phyloP scores from a whole-genome alignment of 345 rosid genomes.

The Eucalyptus regnans region DNA sequence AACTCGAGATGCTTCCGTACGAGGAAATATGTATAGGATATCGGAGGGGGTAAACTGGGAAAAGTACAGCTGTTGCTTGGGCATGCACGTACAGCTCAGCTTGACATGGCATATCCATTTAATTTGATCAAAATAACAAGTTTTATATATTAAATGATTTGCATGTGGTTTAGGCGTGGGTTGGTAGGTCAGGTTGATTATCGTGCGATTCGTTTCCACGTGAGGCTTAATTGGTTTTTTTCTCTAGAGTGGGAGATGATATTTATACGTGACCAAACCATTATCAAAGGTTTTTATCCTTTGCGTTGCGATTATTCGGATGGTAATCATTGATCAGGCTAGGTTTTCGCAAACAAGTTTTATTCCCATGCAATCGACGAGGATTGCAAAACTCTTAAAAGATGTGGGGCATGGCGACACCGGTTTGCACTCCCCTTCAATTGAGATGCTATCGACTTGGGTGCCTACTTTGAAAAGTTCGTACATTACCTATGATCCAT shows the following conservation, averaged over 20 bases:
- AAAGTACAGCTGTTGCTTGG: not conserved
- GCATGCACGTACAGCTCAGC: not conserved
- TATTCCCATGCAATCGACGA: accelerated
- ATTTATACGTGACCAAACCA: not conserved
- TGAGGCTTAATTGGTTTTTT: not conserved
- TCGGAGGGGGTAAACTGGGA: not conserved
- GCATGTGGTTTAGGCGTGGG: not conserved
- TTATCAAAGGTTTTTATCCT: not conserved
- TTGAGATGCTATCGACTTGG: not conserved
- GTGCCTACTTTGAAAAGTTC: not conserved
- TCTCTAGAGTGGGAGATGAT: not conserved
- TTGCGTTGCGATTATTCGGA: not conserved
- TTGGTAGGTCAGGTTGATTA: not conserved
- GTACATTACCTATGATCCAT: too few relatives aligned
- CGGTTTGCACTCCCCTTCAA: not conserved
- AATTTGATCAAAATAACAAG: not conserved
- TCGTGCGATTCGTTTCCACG: not conserved
- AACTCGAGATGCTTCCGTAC: not conserved
- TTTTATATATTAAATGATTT: not conserved
- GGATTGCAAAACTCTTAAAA: not conserved
- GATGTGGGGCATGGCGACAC: not conserved
- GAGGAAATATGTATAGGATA: not conserved
- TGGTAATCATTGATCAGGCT: not conserved
- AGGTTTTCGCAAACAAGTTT: not conserved
- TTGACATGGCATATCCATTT: not conserved